Evolutionary conservation across 495 filamentous ascomycete genomes (phyloP).

Genomic region (Aspergillus sclerotioniger): DNA sequence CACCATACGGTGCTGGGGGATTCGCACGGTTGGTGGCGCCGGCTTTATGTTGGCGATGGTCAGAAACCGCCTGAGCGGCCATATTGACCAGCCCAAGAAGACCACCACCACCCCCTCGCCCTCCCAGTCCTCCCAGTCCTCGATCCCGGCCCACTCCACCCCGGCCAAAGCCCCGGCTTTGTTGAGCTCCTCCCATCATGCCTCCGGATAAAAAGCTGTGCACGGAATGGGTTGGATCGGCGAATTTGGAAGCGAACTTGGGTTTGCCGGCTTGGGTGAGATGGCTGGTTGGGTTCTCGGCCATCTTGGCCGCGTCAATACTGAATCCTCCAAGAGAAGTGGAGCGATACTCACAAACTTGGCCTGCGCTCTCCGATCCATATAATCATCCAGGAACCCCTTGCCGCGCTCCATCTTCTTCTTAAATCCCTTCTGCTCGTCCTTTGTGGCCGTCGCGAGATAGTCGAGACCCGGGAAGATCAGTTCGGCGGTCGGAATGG

Average conservation of each 20-base stretch:
- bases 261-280: slow-evolving; percentile 18
- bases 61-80: background rate
- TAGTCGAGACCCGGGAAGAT: slow-evolving; percentile 40
- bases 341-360: slow-evolving; percentile 52
- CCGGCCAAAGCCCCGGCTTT: slow-evolving; percentile 1
- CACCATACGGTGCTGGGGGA: background rate
- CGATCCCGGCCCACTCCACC: slow-evolving; percentile 5
- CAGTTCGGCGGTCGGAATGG: slow-evolving; percentile 47
- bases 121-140: background rate
- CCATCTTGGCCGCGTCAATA: slow-evolving; percentile 9
- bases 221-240: slow-evolving; percentile 44
- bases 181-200: background rate
- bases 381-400: slow-evolving; percentile 44
- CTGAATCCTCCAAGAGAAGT: background rate
- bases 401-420: slow-evolving; percentile 19
- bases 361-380: slow-evolving; percentile 44
- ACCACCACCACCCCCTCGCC: slow-evolving; percentile 6
- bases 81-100: slow-evolving; percentile 7
- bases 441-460: slow-evolving; percentile 5
- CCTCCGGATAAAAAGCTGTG: background rate
- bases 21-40: background rate
- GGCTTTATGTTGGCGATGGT: background rate
- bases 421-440: slow-evolving; percentile 8
- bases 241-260: slow-evolving; percentile 41
- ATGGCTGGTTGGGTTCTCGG: slow-evolving; percentile 22